Percentiles rank a stretch among this genome's conserved stretches.
phyloP scores from a whole-genome alignment of 192 early-diverging fungal species.

The Pilaira anomala region DNA sequence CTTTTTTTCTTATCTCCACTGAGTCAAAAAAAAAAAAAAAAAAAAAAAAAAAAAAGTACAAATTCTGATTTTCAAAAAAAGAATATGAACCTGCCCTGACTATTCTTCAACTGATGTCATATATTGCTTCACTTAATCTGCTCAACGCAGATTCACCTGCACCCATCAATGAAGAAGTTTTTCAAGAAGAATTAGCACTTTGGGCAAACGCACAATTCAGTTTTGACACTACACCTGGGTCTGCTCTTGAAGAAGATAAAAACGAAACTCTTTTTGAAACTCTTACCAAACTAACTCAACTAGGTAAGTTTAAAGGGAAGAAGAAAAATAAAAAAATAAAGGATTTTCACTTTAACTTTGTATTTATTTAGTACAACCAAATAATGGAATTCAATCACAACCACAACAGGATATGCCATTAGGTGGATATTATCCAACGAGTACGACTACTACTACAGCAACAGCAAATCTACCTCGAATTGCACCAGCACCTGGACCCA shows the following conservation, averaged over 20 bases:
- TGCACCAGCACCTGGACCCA: constrained; percentile 19
- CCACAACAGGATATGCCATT: constrained; percentile 5
- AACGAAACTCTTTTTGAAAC: constrained; percentile 3
- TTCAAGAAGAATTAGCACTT: constrained; percentile 64
- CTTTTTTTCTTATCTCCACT: too few relatives aligned
- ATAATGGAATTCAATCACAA: neutral
- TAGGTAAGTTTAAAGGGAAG: neutral
- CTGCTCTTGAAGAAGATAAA: constrained; percentile 41
- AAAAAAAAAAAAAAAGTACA: too few relatives aligned
- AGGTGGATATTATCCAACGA: neutral
- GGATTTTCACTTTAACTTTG: neutral
- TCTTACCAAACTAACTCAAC: neutral
- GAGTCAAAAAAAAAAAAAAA: too few relatives aligned
- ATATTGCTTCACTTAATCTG: constrained; percentile 28
- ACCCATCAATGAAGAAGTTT: constrained; percentile 56
- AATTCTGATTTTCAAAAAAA: too few relatives aligned
- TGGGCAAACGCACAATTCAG: constrained; percentile 75
- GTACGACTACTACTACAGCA: too few relatives aligned
- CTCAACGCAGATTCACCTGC: constrained; percentile 31
- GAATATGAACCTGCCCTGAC: constrained; percentile 4
- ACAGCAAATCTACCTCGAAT: constrained; percentile 24
- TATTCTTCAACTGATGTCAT: constrained; percentile 25
- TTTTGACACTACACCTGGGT: constrained; percentile 54
- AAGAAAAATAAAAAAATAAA: too few relatives aligned
- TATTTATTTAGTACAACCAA: constrained; percentile 5